Evolutionary conservation across 208 protist genomes (phyloP).

Genomic region (Leishmania gerbilli): DNA sequence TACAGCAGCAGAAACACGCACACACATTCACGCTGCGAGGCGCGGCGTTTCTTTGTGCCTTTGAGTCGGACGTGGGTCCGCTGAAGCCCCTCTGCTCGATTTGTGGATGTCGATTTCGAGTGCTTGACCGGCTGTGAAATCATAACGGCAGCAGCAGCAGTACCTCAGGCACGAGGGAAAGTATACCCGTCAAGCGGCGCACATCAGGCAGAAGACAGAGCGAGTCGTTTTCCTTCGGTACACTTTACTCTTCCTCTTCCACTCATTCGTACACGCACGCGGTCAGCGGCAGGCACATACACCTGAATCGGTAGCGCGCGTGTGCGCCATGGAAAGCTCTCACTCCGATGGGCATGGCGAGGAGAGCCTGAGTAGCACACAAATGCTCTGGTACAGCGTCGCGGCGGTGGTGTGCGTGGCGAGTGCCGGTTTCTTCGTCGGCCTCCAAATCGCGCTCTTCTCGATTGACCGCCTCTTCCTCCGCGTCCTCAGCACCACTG

Average conservation of each 20-base stretch:
- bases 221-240: neutral
- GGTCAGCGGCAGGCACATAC: neutral
- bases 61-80: no score
- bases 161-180: no score
- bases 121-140: no score
- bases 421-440: constrained; percentile 51
- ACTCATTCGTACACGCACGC: neutral
- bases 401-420: constrained; percentile 41
- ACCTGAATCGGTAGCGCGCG: neutral
- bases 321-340: constrained; percentile 6
- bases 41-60: neutral
- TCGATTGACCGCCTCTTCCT: constrained; percentile 73
- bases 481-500: constrained; percentile 56
- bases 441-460: constrained; percentile 70
- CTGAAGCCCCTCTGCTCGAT: no score
- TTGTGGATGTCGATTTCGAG: no score
- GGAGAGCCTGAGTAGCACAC: constrained; percentile 24
- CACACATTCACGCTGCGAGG: neutral
- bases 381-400: constrained; percentile 36
- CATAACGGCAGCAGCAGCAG: no score
- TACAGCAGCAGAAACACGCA: neutral
- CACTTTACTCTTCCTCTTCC: neutral
- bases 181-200: no score
- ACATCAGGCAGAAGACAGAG: no score
- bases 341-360: neutral